Conservation (phyloP, 1,284 basidiomycete species). For the Irpex sp. region DNA sequence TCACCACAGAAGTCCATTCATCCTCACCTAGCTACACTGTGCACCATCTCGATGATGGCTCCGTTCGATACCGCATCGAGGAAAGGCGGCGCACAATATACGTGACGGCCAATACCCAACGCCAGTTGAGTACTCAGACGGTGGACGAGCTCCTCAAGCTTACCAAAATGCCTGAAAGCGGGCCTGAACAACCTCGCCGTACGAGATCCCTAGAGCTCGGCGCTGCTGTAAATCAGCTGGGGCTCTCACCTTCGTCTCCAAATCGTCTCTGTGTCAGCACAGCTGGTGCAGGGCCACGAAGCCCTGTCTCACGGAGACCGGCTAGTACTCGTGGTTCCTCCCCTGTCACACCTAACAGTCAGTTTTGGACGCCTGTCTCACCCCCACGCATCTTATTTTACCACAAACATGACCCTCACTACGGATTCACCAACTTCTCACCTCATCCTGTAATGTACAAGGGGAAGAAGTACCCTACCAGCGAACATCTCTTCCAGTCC, state of each 20-base stretch:
- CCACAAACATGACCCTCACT: conserved; percentile 55
- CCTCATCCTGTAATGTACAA: conserved; percentile 52
- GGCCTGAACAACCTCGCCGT: conserved; percentile 2
- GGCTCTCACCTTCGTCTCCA: not conserved
- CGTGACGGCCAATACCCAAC: conserved; percentile 38
- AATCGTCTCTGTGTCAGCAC: not conserved
- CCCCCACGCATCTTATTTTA: conserved; percentile 46
- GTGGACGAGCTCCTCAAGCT: conserved; percentile 8
- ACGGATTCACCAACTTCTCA: conserved; percentile 71
- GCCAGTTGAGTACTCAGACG: conserved; percentile 8
- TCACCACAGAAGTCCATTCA: conserved; percentile 5
- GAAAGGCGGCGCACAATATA: conserved; percentile 42
- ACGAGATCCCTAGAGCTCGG: conserved; percentile 6
- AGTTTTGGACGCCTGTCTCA: conserved; percentile 1
- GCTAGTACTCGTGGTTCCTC: not conserved
- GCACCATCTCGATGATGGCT: conserved; percentile 8
- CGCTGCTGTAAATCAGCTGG: not conserved
- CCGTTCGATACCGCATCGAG: conserved; percentile 40
- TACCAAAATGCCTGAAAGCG: conserved; percentile 1
- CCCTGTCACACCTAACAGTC: not conserved
- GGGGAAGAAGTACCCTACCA: conserved; percentile 59
- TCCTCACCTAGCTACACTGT: not conserved
- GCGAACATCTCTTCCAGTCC: conserved; percentile 67
- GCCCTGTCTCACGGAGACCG: not conserved
- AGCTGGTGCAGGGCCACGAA: not conserved